phyloP scores from a whole-genome alignment of 2,329 filamentous ascomycete species.

The Aspergillus eucalypticola region DNA sequence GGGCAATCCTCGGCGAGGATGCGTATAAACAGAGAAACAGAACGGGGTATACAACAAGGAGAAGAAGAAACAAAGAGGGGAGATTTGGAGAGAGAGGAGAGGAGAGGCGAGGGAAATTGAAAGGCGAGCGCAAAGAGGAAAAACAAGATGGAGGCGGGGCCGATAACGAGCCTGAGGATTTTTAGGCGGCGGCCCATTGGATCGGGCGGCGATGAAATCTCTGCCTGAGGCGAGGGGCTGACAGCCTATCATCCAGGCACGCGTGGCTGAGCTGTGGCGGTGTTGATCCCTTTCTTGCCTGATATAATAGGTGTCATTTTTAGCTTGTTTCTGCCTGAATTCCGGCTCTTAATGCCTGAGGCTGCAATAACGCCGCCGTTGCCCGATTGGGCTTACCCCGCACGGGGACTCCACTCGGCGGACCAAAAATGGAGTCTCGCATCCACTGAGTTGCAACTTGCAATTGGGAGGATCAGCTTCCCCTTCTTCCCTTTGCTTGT shows the following conservation, averaged over 20 bases:
- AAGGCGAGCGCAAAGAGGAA: conserved; percentile 4
- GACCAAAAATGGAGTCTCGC: background rate
- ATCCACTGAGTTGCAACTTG: background rate
- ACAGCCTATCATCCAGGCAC: background rate
- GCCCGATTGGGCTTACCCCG: conserved; percentile 22
- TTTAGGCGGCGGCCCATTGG: conserved; percentile 7
- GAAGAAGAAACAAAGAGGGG: background rate
- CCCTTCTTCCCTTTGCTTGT: background rate
- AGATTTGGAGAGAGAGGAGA: background rate
- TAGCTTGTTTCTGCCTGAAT: background rate
- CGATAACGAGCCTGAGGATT: conserved; percentile 10
- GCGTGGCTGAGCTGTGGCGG: background rate
- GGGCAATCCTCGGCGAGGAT: conserved; percentile 6
- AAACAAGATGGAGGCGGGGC: conserved; percentile 10
- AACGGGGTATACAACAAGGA: conserved; percentile 5
- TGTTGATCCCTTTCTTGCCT: background rate
- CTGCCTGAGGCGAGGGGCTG: conserved; percentile 21
- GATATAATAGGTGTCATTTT: background rate
- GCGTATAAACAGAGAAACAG: conserved; percentile 9
- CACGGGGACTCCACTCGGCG: conserved; percentile 9
- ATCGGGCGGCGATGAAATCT: conserved; percentile 14
- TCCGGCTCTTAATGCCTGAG: background rate
- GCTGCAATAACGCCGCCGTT: background rate
- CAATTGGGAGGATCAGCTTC: background rate
- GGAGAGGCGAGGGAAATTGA: conserved; percentile 8